Percentiles rank a stretch among this genome's conserved stretches.
These are phyloP conservation scores for Stipa capillata DNA, from an alignment of 176 grass and related monocot genomes.

Conservation along the genomic window DNA sequence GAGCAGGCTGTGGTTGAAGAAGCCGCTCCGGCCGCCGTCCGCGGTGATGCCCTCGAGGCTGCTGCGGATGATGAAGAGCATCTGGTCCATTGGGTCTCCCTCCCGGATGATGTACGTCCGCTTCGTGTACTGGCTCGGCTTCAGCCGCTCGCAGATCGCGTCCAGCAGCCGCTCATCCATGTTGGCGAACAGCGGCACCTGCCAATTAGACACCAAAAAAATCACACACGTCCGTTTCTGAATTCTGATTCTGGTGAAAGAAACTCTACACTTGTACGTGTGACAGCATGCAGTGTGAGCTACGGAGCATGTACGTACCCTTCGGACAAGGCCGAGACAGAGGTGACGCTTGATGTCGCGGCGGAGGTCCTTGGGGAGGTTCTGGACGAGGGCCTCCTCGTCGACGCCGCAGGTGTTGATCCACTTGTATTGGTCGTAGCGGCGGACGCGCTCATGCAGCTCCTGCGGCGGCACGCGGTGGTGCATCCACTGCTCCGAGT, in stretches of 20 bases:
- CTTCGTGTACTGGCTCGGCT: constrained; percentile 56
- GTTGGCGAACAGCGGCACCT: constrained; percentile 65
- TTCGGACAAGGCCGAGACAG: constrained; percentile 60
- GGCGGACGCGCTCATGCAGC: constrained; percentile 59
- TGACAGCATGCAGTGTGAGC: too few relatives aligned
- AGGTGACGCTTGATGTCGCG: constrained; percentile 86
- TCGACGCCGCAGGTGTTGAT: constrained; percentile 64
- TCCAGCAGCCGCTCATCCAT: constrained; percentile 80
- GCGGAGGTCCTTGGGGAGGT: constrained; percentile 72
- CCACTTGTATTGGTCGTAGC: constrained; percentile 85
- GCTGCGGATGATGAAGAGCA: constrained; percentile 69
- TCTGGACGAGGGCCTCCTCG: constrained; percentile 61
- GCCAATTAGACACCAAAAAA: too few relatives aligned
- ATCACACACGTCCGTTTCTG: too few relatives aligned
- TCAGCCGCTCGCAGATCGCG: constrained; percentile 75
- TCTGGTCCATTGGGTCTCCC: constrained; percentile 66
- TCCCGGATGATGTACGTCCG: constrained; percentile 49
- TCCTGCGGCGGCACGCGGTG: constrained; percentile 50
- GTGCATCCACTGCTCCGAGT: constrained; percentile 92
- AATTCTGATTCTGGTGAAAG: too few relatives aligned
- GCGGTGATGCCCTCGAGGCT: constrained; percentile 62
- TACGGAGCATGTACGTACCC: neutral
- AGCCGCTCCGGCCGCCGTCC: constrained; percentile 52
- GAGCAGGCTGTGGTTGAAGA: constrained; percentile 55
- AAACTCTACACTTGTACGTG: too few relatives aligned